phyloP scores from a whole-genome alignment of 116 monocot genomes.

The Zostera marina region DNA sequence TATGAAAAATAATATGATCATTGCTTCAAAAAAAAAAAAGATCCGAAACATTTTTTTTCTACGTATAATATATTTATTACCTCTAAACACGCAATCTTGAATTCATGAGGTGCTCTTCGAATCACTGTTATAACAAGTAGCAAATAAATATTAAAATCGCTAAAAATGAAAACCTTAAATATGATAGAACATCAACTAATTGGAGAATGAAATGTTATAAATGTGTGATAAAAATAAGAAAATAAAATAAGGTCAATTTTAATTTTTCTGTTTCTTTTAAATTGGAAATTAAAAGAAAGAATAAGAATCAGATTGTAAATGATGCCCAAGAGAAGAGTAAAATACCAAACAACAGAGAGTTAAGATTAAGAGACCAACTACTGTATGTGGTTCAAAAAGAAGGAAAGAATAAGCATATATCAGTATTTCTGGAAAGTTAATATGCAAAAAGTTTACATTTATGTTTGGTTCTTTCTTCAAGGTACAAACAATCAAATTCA shows the following conservation, averaged over 20 bases:
- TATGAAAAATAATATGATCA: no score
- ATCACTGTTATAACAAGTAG: slow-evolving; percentile 42
- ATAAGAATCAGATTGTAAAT: no score
- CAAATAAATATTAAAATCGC: neutral
- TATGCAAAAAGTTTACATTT: no score
- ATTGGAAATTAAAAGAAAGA: no score
- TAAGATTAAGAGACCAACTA: no score
- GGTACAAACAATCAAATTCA: no score
- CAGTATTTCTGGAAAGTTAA: no score
- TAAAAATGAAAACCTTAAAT: neutral
- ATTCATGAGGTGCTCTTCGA: slow-evolving; percentile 95
- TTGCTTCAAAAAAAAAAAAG: slow-evolving; percentile 1
- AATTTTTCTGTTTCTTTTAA: neutral
- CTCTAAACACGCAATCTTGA: slow-evolving; percentile 94
- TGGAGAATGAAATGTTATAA: neutral
- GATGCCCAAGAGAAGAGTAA: no score
- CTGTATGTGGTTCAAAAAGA: no score
- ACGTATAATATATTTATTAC: slow-evolving; percentile 25
- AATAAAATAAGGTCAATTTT: neutral
- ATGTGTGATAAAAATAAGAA: neutral
- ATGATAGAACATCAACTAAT: neutral
- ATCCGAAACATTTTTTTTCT: neutral
- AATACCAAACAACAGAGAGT: no score
- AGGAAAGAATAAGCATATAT: no score
- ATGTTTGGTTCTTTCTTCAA: no score